phyloP scores from a whole-genome alignment of 163 green algal genomes.

The Volvox carteri region DNA sequence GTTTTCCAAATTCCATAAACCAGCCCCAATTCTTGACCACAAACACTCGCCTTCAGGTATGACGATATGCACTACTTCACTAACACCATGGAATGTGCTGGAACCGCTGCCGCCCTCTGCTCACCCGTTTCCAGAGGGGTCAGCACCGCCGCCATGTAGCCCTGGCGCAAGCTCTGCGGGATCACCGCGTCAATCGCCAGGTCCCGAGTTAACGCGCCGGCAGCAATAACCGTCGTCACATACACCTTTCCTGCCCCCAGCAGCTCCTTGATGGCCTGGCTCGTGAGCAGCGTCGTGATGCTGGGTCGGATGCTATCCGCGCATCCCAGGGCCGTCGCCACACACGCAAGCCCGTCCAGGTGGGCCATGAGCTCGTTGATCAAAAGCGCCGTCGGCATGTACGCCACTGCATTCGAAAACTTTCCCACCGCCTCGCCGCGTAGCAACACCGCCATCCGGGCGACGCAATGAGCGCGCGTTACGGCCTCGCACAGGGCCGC shows the following conservation, averaged over 20 bases:
- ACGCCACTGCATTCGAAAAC: constrained; percentile 17
- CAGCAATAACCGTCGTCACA: constrained; percentile 43
- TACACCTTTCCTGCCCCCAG: constrained; percentile 53
- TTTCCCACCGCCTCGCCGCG: constrained; percentile 37
- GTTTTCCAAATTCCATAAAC: too few relatives aligned
- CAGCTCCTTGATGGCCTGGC: constrained; percentile 38
- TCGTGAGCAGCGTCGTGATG: neutral
- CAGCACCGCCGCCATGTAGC: constrained; percentile 48
- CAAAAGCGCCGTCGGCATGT: constrained; percentile 41
- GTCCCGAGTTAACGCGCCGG: constrained; percentile 43
- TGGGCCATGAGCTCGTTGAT: constrained; percentile 49
- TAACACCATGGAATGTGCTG: too few relatives aligned
- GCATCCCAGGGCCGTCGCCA: constrained; percentile 8
- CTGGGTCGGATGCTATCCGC: neutral
- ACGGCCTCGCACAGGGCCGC: constrained; percentile 28
- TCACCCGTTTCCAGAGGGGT: constrained; percentile 42
- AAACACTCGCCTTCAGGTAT: too few relatives aligned
- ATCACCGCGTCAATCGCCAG: constrained; percentile 34
- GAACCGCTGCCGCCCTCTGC: neutral
- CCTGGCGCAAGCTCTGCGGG: constrained; percentile 26
- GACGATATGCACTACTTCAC: too few relatives aligned
- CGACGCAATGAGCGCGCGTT: constrained; percentile 7
- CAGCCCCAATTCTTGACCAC: too few relatives aligned
- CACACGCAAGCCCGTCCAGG: constrained; percentile 30
- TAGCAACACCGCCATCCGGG: constrained; percentile 28